A percentile compares a stretch with the other conserved stretches of the same genome.
Evolutionary conservation across 768 basidiomycete species (phyloP).

Genomic region (Amanita fuliginea): DNA sequence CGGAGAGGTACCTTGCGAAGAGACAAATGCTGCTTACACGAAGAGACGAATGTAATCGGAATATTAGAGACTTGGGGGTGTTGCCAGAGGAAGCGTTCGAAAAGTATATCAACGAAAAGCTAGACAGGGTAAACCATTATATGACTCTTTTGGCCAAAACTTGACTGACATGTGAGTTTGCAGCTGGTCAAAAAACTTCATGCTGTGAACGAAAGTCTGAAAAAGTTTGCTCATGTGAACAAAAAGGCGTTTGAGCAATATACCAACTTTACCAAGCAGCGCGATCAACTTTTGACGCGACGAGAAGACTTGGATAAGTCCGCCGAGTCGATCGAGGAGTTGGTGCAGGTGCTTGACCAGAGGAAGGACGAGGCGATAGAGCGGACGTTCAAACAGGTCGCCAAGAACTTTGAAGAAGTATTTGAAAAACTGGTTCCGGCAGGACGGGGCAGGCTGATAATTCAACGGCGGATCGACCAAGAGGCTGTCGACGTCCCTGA

Average conservation of each 20-base stretch:
- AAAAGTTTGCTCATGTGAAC: conserved; percentile 97
- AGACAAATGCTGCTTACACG: conserved; percentile 73
- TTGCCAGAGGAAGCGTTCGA: conserved; percentile 96
- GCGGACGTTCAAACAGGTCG: conserved; percentile 96
- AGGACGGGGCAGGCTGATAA: conserved; percentile 84
- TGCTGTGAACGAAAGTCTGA: conserved; percentile 81
- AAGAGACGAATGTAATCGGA: conserved; percentile 91
- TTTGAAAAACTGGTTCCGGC: conserved; percentile 95
- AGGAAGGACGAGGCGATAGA: conserved; percentile 99
- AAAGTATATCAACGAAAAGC: conserved; percentile 81
- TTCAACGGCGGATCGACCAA: conserved; percentile 85
- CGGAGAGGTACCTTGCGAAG: conserved; percentile 90
- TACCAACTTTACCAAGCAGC: conserved; percentile 94
- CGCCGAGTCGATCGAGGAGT: conserved; percentile 80
- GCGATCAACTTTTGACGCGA: conserved; percentile 79
- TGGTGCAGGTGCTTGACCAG: conserved; percentile 90
- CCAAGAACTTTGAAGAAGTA: conserved; percentile 93
- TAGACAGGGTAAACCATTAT: conserved; percentile 60
- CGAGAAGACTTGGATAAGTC: conserved; percentile 89
- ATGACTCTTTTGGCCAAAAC: background rate
- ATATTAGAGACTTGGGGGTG: conserved; percentile 92
- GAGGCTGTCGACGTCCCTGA: conserved; percentile 61
- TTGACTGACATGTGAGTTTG: background rate
- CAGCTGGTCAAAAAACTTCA: conserved; percentile 94
- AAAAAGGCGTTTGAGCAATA: conserved; percentile 99